Conservation (phyloP, 257 asterid species). For the Osmanthus fragrans region DNA sequence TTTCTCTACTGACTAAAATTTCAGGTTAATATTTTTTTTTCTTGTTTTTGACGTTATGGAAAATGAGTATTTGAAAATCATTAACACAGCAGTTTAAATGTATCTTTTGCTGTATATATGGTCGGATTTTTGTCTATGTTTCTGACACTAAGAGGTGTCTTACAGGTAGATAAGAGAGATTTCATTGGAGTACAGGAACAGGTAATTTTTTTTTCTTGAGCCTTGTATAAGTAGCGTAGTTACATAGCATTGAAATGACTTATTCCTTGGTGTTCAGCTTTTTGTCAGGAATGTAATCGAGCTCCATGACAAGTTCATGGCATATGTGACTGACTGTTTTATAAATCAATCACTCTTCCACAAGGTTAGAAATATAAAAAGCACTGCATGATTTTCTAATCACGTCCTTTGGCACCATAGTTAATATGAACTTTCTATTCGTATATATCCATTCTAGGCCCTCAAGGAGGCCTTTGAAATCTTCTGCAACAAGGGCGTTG, state of each 20-base stretch:
- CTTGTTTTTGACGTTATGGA: background rate
- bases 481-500: constrained; percentile 66
- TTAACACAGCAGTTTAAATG: constrained; percentile 10
- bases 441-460: constrained; percentile 37
- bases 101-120: constrained; percentile 9
- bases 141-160: constrained; percentile 16
- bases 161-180: constrained; percentile 79
- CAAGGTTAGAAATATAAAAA: constrained; percentile 22
- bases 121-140: background rate
- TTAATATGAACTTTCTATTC: constrained; percentile 11
- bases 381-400: background rate
- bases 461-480: constrained; percentile 73
- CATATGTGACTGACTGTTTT: constrained; percentile 26
- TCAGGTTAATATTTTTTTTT: background rate
- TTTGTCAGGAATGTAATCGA: constrained; percentile 36
- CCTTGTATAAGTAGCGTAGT: background rate
- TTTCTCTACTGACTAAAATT: background rate
- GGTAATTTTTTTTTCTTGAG: constrained; percentile 36
- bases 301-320: constrained; percentile 29
- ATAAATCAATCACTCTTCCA: constrained; percentile 29
- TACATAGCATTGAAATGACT: constrained; percentile 25
- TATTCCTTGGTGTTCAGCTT: constrained; percentile 19
- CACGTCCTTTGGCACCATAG: background rate
- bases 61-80: background rate
- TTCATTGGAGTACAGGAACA: constrained; percentile 85